Evolutionary conservation across 169 alveolate genomes (phyloP).

Genomic region (Eimeria zaria): DNA sequence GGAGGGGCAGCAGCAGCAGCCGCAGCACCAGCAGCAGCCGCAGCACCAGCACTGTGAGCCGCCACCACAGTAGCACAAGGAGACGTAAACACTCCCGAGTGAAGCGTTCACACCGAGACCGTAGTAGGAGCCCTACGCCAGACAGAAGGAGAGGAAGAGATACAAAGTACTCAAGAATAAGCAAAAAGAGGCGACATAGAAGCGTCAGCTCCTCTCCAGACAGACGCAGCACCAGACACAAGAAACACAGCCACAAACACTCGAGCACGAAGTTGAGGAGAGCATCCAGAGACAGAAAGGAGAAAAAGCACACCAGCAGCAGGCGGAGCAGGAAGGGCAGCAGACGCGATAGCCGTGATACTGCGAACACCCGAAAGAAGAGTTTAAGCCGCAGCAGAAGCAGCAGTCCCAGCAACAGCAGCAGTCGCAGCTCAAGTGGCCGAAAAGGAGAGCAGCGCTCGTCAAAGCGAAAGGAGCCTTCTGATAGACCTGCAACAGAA

Average conservation of each 20-base stretch:
- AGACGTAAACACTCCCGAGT: constrained; percentile 13
- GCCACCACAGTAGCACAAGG: constrained; percentile 52
- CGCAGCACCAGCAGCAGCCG: constrained; percentile 1
- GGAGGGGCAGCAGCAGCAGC: constrained; percentile 64
- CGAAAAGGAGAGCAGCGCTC: background rate
- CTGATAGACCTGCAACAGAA: background rate
- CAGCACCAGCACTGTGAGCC: constrained; percentile 29
- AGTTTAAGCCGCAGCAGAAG: constrained; percentile 44
- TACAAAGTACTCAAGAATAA: background rate
- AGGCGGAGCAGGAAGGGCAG: constrained; percentile 33
- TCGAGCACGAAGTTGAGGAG: constrained; percentile 28
- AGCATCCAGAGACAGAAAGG: background rate
- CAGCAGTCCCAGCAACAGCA: constrained; percentile 33
- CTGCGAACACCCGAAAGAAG: background rate
- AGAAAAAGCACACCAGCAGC: constrained; percentile 6
- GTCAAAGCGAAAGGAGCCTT: constrained; percentile 54
- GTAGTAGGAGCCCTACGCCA: constrained; percentile 49
- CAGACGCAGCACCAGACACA: constrained; percentile 37
- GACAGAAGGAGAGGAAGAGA: constrained; percentile 52
- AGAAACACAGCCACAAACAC: background rate
- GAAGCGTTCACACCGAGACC: constrained; percentile 46
- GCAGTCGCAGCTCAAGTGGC: constrained; percentile 45
- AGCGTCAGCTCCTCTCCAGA: constrained; percentile 55
- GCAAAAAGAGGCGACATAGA: constrained; percentile 48
- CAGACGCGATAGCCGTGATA: constrained; percentile 3